phyloP scores from a whole-genome alignment of 2,329 filamentous ascomycete species.

The Clarireedia hainanense region DNA sequence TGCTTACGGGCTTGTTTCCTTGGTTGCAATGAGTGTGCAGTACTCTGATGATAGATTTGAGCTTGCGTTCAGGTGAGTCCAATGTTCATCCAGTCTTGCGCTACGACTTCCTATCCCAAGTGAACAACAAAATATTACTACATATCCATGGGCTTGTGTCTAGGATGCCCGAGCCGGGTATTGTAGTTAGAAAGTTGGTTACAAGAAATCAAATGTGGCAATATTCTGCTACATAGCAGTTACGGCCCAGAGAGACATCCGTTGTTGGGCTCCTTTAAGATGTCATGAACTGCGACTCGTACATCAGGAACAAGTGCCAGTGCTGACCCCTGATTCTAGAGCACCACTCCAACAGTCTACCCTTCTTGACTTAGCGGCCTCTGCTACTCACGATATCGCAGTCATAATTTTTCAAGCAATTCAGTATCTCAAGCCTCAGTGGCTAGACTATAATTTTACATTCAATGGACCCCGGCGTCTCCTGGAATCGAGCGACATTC shows the following conservation, averaged over 20 bases:
- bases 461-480: constrained; percentile 51
- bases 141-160: too few species aligned
- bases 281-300: background rate
- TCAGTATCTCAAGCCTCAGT: constrained; percentile 57
- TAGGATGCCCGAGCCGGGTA: too few species aligned
- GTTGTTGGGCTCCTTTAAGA: too few species aligned
- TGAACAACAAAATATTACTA: too few species aligned
- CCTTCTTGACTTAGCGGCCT: constrained; percentile 54
- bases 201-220: too few species aligned
- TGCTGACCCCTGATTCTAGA: constrained; percentile 1
- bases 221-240: too few species aligned
- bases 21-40: constrained; percentile 51
- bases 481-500: constrained; percentile 37
- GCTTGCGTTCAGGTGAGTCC: constrained; percentile 45
- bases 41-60: constrained; percentile 59
- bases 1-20: constrained; percentile 55
- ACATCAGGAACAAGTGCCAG: background rate
- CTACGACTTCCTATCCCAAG: background rate
- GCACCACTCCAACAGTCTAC: constrained; percentile 47
- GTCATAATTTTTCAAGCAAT: constrained; percentile 52
- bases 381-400: constrained; percentile 56
- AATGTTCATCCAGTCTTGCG: background rate
- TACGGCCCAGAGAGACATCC: too few species aligned
- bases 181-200: too few species aligned
- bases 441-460: constrained; percentile 54